Evolutionary conservation across 306 rosid genomes (phyloP), one percentile per base, ranked within the genome.

Genomic region (Begonia masoniana): DNA sequence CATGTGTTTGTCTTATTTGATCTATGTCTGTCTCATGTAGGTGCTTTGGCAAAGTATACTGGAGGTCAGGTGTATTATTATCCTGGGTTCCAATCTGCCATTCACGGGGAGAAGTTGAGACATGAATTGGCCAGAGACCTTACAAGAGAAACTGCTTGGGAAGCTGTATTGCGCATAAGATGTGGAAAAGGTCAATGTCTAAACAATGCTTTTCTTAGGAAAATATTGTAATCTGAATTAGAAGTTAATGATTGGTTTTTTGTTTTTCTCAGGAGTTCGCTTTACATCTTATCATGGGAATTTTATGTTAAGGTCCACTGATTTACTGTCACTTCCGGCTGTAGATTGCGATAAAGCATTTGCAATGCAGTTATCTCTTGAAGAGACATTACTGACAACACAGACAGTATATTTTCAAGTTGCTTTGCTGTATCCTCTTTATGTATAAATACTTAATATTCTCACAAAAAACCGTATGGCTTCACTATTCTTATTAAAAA

Each of bases 341-440:
- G 99, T 92, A 42, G 99, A 92, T 74, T 81, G 93, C 79, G 99
- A 92, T 74, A 92, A 92, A 81, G 95, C 99, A 46, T 92, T 83
- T 43, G 96, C 99, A 48, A 77, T 83, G 87, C 99, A 92, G 80
- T 55, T 86, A 56, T 79, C 87, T 70, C 96, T 85, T 52, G 99
- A 92, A 64, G 99, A 92, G 71, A 76, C 99, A 47, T 69, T 92
- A 68, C 61, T 92, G 64, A 81, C 96, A 31, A 92, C 87, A 64
- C 96, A 71, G 77, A 86, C 93, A 41, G 89, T 83, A 68, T 92
- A 83, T 73, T 92, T 92, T 78, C 99, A 92, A 81, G 96, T 83
- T 66, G 99, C 95, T 54, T 78, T 92, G 78, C 73, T 86, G 99
- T 92, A 92, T 92, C 99, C 99, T 83, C 99, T 83, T 82, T 71